These are phyloP conservation scores for Leccinum incarnatum DNA, from an alignment of 768 basidiomycete species.

Conservation along the genomic window DNA sequence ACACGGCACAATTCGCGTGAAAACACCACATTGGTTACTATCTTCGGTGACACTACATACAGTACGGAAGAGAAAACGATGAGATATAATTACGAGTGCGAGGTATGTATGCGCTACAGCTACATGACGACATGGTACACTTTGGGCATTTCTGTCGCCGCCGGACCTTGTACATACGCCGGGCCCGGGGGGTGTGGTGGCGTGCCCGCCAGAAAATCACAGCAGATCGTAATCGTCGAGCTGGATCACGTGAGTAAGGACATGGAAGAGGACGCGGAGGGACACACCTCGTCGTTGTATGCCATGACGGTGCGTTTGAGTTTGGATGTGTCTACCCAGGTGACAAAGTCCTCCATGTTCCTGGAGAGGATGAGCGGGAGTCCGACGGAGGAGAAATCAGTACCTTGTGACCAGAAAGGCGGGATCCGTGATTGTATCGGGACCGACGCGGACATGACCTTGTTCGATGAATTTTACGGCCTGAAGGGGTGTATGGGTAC, in stretches of 20 bases:
- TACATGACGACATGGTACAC: background rate
- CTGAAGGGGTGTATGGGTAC: conserved; percentile 39
- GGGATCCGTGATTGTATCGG: conserved; percentile 93
- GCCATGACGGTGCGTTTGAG: conserved; percentile 92
- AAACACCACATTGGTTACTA: conserved; percentile 11
- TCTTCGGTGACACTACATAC: conserved; percentile 2
- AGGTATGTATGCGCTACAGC: background rate
- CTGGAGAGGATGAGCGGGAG: conserved; percentile 37
- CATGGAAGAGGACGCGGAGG: background rate
- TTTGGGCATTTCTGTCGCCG: background rate
- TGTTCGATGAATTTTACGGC: conserved; percentile 98
- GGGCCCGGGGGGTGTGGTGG: background rate
- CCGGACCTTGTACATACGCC: background rate
- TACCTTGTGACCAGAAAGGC: conserved; percentile 92
- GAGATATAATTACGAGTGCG: background rate
- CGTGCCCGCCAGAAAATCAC: conserved; percentile 31
- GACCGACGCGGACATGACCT: conserved; percentile 95
- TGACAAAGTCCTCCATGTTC: conserved; percentile 99
- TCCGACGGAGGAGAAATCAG: conserved; percentile 11
- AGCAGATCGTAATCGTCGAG: conserved; percentile 93
- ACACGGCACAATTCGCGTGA: conserved; percentile 23
- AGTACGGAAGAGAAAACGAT: background rate
- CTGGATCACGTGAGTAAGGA: conserved; percentile 39
- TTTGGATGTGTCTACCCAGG: conserved; percentile 98
- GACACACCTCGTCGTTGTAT: conserved; percentile 90